phyloP scores from a whole-genome alignment of 1,139 yeast genomes.

The Kodamaea sp. region DNA sequence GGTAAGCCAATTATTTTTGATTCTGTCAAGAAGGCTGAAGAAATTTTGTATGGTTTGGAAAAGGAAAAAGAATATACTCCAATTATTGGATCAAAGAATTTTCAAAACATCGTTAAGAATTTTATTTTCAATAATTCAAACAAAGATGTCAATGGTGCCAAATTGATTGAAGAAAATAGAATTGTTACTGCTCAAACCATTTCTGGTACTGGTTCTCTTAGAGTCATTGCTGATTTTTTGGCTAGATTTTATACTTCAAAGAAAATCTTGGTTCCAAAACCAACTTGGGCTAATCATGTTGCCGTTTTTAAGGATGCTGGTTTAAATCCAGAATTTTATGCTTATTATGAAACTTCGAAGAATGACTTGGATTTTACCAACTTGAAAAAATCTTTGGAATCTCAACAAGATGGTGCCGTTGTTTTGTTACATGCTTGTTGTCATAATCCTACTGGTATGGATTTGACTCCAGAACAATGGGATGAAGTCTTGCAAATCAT shows the following conservation, averaged over 20 bases:
- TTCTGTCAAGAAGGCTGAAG: slow-evolving; percentile 46
- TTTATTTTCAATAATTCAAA: slow-evolving; percentile 49
- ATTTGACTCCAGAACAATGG: slow-evolving; percentile 83
- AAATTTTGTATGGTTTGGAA: slow-evolving; percentile 36
- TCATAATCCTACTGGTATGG: slow-evolving; percentile 96
- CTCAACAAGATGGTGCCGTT: slow-evolving; percentile 52
- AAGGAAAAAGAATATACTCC: slow-evolving; percentile 58
- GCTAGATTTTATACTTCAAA: slow-evolving; percentile 42
- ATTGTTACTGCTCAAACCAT: slow-evolving; percentile 56
- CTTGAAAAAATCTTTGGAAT: slow-evolving; percentile 39
- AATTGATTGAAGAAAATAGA: slow-evolving; percentile 45
- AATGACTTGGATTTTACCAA: slow-evolving; percentile 54
- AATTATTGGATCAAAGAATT: slow-evolving; percentile 49
- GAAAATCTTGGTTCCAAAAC: slow-evolving; percentile 57
- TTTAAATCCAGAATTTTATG: slow-evolving; percentile 36
- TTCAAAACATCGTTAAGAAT: slow-evolving; percentile 46
- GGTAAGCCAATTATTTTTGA: slow-evolving; percentile 50
- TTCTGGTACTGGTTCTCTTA: slow-evolving; percentile 58
- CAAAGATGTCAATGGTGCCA: slow-evolving; percentile 46
- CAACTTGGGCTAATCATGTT: slow-evolving; percentile 76
- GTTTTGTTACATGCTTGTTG: slow-evolving; percentile 90
- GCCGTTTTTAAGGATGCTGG: slow-evolving; percentile 56
- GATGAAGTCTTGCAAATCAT: slow-evolving; percentile 59
- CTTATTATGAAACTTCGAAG: slow-evolving; percentile 51
- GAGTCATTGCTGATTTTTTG: slow-evolving; percentile 54